These are phyloP conservation scores for Knufia fluminis DNA, from an alignment of 2,329 filamentous ascomycete genomes.

Conservation along the genomic window DNA sequence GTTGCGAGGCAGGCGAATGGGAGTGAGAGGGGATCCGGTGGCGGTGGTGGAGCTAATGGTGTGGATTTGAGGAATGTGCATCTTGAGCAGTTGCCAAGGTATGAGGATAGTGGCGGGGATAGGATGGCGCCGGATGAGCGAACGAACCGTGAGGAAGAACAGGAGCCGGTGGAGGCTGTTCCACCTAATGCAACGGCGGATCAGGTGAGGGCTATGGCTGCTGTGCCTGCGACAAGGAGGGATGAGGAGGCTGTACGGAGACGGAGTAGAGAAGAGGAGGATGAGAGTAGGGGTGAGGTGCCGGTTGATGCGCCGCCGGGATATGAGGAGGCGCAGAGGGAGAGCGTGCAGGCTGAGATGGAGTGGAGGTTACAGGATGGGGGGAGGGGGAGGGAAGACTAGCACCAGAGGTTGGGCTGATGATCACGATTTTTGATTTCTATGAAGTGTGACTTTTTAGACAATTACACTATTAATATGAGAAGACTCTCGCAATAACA, in stretches of 20 bases:
- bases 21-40: constrained; percentile 14
- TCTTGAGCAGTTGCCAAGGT: constrained; percentile 79
- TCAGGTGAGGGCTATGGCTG: constrained; percentile 12
- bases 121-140: constrained; percentile 25
- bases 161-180: constrained; percentile 14
- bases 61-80: constrained; percentile 58
- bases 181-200: constrained; percentile 25
- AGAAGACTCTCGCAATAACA: too few relatives aligned
- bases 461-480: too few relatives aligned
- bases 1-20: constrained; percentile 55
- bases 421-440: too few relatives aligned
- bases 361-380: constrained; percentile 46
- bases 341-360: constrained; percentile 64
- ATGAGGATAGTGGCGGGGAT: constrained; percentile 53
- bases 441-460: too few relatives aligned
- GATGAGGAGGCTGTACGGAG: constrained; percentile 2
- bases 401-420: too few relatives aligned
- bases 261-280: constrained; percentile 19
- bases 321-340: constrained; percentile 84
- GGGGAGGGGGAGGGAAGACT: background rate
- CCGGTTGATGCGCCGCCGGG: constrained; percentile 74
- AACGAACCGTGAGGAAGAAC: background rate
- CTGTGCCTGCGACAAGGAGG: constrained; percentile 8
- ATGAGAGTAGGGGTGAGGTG: constrained; percentile 29
- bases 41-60: constrained; percentile 34